Evolutionary conservation across 2,329 filamentous ascomycete genomes (phyloP), one percentile per base, ranked within the genome.

Genomic region (Sphaceloma murrayae): DNA sequence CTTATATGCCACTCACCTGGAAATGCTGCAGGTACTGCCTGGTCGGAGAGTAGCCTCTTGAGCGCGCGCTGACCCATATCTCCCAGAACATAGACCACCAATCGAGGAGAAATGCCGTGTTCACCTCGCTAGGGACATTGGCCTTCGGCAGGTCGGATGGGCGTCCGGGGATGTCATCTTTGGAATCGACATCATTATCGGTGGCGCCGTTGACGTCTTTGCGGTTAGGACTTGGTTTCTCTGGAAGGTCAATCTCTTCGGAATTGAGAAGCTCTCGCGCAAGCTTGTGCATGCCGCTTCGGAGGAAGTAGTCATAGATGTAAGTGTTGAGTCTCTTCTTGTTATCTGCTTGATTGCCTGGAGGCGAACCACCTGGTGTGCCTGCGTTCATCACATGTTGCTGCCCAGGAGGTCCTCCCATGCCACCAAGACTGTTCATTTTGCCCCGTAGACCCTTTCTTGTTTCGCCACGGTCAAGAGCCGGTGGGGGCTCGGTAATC

Each of bases 41-140:
- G 34, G 85, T 80, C 48, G 68, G 64, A 9, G 46, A 44, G 14
- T 40, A 43, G 34, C 45, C 49, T 49, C 62, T 59, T 36, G 53
- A 76, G 57, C 85, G 82, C 59, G 89, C 84, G 46, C 86, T 85
- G 58, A 79, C 79, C 64, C 84, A 93, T 54, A 96, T 86, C 57
- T 98, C 91, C 87, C 87, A 96, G 63, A 98, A 98, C 43, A 95
- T 75, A 58, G 81, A 85, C 69, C 93, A 98, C 91, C 91, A 98
- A 58, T 96, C 91, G 54, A 86, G 82, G n/a, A 98, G 71, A 58
- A 98, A 96, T 18, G 85, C 85, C 50, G 76, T 83, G 56, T 82
- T 82, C 45, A 71, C 70, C 38, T 75, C 74, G 59, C 70, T 73
- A 9, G 80, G 78, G 4, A 86, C 69, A 50, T 78, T 78, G 9